phyloP scores from a whole-genome alignment of 192 early-diverging fungal genomes.

The Coemansia sp. region DNA sequence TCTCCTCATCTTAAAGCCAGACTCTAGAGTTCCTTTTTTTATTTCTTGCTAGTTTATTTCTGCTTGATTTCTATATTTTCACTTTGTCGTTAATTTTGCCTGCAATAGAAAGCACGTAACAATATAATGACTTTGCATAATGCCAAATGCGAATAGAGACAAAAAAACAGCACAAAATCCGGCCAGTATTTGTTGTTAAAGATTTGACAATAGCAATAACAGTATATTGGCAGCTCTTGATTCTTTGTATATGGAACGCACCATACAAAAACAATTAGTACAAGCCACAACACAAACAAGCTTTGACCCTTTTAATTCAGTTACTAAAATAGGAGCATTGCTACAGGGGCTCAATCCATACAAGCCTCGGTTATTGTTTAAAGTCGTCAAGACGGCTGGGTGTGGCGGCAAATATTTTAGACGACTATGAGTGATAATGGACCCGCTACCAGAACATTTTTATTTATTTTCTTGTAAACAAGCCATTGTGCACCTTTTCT shows the following conservation, averaged over 20 bases:
- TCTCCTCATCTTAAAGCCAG: conserved; percentile 48
- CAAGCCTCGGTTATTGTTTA: neutral
- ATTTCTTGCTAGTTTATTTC: neutral
- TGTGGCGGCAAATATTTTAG: neutral
- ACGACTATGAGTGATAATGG: neutral
- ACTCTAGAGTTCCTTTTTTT: conserved; percentile 3
- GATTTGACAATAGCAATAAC: neutral
- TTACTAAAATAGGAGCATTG: neutral
- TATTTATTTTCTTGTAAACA: neutral
- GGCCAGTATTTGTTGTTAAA: neutral
- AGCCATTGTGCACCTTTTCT: neutral
- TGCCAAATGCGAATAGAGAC: neutral
- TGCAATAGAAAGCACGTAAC: conserved; percentile 1
- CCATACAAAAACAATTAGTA: neutral
- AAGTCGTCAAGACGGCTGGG: neutral
- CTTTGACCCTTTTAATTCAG: conserved; percentile 1
- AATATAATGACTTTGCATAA: neutral
- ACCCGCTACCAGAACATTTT: neutral
- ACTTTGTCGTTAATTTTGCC: neutral
- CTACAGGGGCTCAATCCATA: neutral
- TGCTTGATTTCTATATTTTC: conserved; percentile 15
- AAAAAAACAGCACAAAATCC: neutral
- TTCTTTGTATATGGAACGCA: neutral
- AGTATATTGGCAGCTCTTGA: neutral
- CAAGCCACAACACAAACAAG: conserved; percentile 6